phyloP scores from a whole-genome alignment of 2,329 filamentous ascomycete species.

The Aspergillus niger region DNA sequence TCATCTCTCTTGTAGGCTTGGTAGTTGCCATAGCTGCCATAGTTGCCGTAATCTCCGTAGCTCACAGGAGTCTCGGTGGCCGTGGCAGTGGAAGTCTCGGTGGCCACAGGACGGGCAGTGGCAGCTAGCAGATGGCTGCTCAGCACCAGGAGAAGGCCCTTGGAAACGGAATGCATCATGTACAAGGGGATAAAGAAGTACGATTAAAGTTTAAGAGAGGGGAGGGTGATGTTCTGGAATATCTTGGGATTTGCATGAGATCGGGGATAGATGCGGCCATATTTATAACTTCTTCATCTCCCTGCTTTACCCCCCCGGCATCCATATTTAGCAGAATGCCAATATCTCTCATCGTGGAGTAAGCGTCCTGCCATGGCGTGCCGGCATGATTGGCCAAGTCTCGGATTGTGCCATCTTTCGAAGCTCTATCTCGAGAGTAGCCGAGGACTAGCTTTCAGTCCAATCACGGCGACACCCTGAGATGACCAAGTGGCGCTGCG shows the following conservation, averaged over 20 bases:
- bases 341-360: background rate
- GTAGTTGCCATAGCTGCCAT: slow-evolving; percentile 14
- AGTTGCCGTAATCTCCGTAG: slow-evolving; percentile 20
- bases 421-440: background rate
- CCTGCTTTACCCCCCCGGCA: background rate
- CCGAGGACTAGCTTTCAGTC: background rate
- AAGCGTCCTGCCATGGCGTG: background rate
- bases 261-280: background rate
- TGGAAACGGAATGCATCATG: slow-evolving; percentile 6
- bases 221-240: background rate
- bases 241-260: background rate
- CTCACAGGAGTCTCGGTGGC: slow-evolving; percentile 2
- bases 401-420: slow-evolving; percentile 8
- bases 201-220: background rate
- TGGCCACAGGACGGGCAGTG: slow-evolving; percentile 12
- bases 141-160: slow-evolving; percentile 15
- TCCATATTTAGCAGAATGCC: background rate
- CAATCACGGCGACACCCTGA: background rate
- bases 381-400: slow-evolving; percentile 7
- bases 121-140: slow-evolving; percentile 16
- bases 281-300: slow-evolving; percentile 3
- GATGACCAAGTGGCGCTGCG: background rate
- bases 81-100: background rate
- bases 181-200: background rate
- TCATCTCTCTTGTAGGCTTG: slow-evolving; percentile 3